These are phyloP conservation scores for Botryobasidium botryosum DNA, from an alignment of 768 basidiomycete genomes.

Conservation along the genomic window DNA sequence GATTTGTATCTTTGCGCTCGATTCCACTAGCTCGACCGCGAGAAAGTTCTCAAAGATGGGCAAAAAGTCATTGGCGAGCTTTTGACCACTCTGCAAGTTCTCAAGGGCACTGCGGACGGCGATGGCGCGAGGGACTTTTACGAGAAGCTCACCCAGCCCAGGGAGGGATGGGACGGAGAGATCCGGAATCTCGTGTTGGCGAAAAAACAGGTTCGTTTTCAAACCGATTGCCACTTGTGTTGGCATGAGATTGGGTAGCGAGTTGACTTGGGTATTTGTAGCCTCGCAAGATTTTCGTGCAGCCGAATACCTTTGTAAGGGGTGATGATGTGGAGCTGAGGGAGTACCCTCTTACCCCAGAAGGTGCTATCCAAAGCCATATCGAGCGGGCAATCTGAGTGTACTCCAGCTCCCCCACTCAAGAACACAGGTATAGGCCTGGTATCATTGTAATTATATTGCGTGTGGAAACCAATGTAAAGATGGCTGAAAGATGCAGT, in stretches of 20 bases:
- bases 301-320: constrained; percentile 54
- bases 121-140: constrained; percentile 65
- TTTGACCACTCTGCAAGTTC: constrained; percentile 64
- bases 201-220: constrained; percentile 53
- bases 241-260: background rate
- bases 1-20: background rate
- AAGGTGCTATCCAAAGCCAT: constrained; percentile 66
- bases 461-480: background rate
- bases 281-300: constrained; percentile 75
- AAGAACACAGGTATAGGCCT: background rate
- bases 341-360: constrained; percentile 59
- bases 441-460: background rate
- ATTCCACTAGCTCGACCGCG: constrained; percentile 45
- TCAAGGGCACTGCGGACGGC: constrained; percentile 74
- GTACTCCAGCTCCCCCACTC: constrained; percentile 6
- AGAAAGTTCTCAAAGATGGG: constrained; percentile 46
- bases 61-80: constrained; percentile 53
- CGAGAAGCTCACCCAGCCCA: constrained; percentile 58
- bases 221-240: background rate
- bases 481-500: background rate
- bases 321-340: constrained; percentile 54
- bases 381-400: constrained; percentile 47
- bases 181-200: constrained; percentile 59
- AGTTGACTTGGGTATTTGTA: constrained; percentile 17
- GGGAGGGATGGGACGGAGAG: constrained; percentile 53